A percentile compares a stretch with the other conserved stretches of the same genome.
These are phyloP conservation scores for Trichocladium uniseriatum DNA, from an alignment of 495 filamentous ascomycete species.

Conservation along the genomic window DNA sequence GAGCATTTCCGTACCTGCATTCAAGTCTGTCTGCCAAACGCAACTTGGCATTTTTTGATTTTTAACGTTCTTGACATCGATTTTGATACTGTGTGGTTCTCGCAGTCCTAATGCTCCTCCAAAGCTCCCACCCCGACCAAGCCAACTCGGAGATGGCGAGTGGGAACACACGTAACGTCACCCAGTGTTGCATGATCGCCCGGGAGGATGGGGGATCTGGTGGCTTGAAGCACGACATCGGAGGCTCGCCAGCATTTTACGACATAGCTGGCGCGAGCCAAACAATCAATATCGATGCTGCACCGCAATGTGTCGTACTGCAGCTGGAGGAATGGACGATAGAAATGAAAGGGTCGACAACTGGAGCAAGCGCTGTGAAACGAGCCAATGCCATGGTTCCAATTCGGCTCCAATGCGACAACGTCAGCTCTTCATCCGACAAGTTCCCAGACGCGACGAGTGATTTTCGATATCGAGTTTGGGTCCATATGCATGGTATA, in stretches of 20 bases:
- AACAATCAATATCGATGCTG: constrained; percentile 25
- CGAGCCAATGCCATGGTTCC: constrained; percentile 17
- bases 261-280: constrained; percentile 26
- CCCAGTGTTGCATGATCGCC: constrained; percentile 23
- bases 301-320: constrained; percentile 19
- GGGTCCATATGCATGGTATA: too few relatives aligned
- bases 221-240: constrained; percentile 14
- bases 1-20: too few relatives aligned
- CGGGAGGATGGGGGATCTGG: constrained; percentile 10
- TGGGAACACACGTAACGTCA: too few relatives aligned
- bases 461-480: too few relatives aligned
- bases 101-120: too few relatives aligned
- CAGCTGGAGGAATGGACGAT: constrained; percentile 13
- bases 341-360: constrained; percentile 20
- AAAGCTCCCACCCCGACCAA: too few relatives aligned
- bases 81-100: too few relatives aligned
- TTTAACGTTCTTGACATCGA: too few relatives aligned
- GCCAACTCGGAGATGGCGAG: too few relatives aligned
- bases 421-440: constrained; percentile 14
- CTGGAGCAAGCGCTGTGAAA: neutral
- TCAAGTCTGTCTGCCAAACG: too few relatives aligned
- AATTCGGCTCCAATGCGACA: constrained; percentile 6
- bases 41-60: too few relatives aligned
- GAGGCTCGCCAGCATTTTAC: constrained; percentile 31
- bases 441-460: constrained; percentile 2